Percentiles rank a stretch among this genome's conserved stretches.
Evolutionary conservation across 225 moss, liverwort and hornwort genomes (phyloP).

Genomic region (Sphagnum contortum): DNA sequence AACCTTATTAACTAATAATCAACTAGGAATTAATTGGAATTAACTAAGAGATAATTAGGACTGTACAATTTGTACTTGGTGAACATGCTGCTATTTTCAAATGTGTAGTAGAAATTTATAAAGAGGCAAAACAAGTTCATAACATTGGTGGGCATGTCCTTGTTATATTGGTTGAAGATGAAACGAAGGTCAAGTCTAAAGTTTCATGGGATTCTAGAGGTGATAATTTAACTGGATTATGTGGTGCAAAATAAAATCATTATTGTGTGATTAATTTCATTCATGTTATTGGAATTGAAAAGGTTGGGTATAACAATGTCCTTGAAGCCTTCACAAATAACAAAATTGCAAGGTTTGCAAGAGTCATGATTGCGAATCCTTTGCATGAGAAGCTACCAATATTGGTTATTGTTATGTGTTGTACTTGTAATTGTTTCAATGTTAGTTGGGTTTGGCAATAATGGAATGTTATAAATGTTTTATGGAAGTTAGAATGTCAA

Average conservation of each 20-base stretch:
- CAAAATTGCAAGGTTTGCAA: not conserved
- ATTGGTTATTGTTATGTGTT: not conserved
- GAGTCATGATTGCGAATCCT: not conserved
- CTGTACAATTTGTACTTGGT: not conserved
- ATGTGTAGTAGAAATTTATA: not conserved
- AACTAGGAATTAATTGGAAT: no score
- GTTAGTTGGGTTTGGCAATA: not conserved
- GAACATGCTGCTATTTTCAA: not conserved
- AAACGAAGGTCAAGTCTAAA: not conserved
- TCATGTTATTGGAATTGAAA: not conserved
- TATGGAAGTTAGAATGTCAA: not conserved
- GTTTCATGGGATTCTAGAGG: not conserved
- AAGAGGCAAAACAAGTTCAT: not conserved
- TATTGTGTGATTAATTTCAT: not conserved
- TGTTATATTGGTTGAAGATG: not conserved
- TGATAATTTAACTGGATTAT: not conserved
- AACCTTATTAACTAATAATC: no score
- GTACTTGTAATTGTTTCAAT: slow-evolving; percentile 3
- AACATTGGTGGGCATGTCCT: not conserved
- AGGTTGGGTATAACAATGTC: not conserved
- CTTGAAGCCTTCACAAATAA: not conserved
- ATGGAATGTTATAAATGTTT: not conserved
- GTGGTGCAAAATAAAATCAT: not conserved
- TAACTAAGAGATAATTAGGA: no score
- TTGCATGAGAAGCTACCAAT: not conserved